Conservation (phyloP, 768 basidiomycete species). For the Pulveroboletus sp. region DNA sequence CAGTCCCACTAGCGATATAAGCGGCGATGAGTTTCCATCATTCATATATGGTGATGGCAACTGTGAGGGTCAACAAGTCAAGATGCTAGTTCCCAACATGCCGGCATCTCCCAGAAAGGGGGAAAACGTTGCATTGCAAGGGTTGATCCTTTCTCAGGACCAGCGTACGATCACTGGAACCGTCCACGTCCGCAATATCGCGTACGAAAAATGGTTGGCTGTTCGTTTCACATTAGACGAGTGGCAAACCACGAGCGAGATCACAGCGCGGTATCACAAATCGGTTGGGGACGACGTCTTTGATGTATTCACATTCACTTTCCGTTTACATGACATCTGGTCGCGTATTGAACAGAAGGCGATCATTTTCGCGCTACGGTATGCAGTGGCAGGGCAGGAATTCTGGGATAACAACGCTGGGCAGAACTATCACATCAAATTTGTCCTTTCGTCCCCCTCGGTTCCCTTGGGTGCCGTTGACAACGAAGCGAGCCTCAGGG, state of each 20-base stretch:
- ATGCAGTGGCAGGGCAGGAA: constrained; percentile 64
- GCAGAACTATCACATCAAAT: constrained; percentile 72
- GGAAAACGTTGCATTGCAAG: constrained; percentile 52
- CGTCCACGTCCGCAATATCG: constrained; percentile 77
- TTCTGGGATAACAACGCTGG: constrained; percentile 91
- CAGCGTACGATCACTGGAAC: constrained; percentile 59
- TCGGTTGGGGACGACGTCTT: constrained; percentile 34
- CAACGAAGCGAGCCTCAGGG: constrained; percentile 45
- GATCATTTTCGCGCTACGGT: constrained; percentile 73
- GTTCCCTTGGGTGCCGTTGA: constrained; percentile 30
- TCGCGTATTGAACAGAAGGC: constrained; percentile 77
- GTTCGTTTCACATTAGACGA: constrained; percentile 89
- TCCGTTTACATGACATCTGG: constrained; percentile 75
- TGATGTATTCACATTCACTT: constrained; percentile 74
- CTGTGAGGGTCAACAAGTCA: constrained; percentile 36
- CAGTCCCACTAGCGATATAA: constrained; percentile 79
- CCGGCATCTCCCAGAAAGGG: constrained; percentile 39
- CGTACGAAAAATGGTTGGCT: constrained; percentile 82
- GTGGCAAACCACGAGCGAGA: constrained; percentile 96
- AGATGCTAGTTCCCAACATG: constrained; percentile 68
- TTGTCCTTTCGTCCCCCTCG: constrained; percentile 34
- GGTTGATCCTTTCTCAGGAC: constrained; percentile 48
- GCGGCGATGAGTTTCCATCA: constrained; percentile 72
- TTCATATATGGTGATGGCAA: constrained; percentile 54
- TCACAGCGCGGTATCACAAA: constrained; percentile 66